Base-by-base conservation (phyloP, 73 alveolate genomes). In the Halteria grandinella region DNA sequence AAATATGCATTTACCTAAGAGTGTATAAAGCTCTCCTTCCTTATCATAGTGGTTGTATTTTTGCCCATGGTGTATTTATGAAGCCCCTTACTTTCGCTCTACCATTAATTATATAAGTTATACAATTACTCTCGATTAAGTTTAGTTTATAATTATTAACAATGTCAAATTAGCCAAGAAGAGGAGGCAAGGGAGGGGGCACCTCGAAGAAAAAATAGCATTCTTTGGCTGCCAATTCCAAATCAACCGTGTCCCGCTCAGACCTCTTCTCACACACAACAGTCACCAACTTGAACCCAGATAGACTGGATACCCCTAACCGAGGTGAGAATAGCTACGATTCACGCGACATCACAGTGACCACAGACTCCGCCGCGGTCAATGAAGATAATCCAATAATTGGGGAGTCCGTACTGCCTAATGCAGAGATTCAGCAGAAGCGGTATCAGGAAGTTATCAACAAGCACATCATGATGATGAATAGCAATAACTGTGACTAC, bases 261-360 rank as follows among this genome's bases (percentile, higher is more conserved):
- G n/a, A n/a, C n/a, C n/a, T n/a, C n/a, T n/a, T n/a, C n/a, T n/a
- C n/a, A n/a, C n/a, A n/a, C n/a, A n/a, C n/a, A n/a, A n/a, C n/a
- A n/a, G n/a, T n/a, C n/a, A n/a, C n/a, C n/a, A n/a, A n/a, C n/a
- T n/a, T n/a, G n/a, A n/a, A n/a, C n/a, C n/a, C n/a, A n/a, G n/a
- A n/a, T n/a, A n/a, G n/a, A n/a, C n/a, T n/a, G n/a, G n/a, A n/a
- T n/a, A n/a, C n/a, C n/a, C n/a, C n/a, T n/a, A n/a, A n/a, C n/a
- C n/a, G n/a, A n/a, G n/a, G n/a, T n/a, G n/a, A n/a, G n/a, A n/a
- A n/a, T n/a, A n/a, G n/a, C n/a, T n/a, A n/a, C n/a, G n/a, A n/a
- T n/a, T n/a, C n/a, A n/a, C 77, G 43, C 24, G 77, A 60, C n/a
- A 60, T 59, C 34, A 60, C 77, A 8, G 77, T 60, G 4, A 60